Conservation (phyloP, 345 rosid species). For the Eucalyptus regnans region DNA sequence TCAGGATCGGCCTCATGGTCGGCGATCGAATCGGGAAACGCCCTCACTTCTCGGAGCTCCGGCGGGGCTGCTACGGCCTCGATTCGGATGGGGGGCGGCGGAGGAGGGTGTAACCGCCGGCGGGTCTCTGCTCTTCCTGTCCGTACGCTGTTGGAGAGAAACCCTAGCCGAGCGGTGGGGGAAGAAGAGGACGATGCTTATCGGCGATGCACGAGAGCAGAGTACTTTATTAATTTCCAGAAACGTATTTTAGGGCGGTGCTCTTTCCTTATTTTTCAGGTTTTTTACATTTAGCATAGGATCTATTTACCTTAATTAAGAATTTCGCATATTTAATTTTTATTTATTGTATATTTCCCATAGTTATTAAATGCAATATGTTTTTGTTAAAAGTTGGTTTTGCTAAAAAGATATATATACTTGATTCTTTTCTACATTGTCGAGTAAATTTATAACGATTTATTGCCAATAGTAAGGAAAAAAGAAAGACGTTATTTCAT, state of each 20-base stretch:
- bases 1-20: slow-evolving; percentile 83
- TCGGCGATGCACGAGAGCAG: background rate
- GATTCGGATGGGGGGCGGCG: background rate
- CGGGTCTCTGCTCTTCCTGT: background rate
- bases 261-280: background rate
- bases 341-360: background rate
- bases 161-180: background rate
- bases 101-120: background rate
- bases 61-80: too few species aligned
- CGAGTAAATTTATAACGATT: rapidly evolving
- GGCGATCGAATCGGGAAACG: background rate
- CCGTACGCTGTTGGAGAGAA: background rate
- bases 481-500: too few species aligned
- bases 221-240: background rate
- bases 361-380: background rate
- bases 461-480: background rate
- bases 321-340: background rate
- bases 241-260: background rate
- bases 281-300: too few species aligned
- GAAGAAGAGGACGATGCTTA: background rate
- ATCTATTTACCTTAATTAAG: background rate
- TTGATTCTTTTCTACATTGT: background rate
- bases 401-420: too few species aligned
- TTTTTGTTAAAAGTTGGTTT: background rate
- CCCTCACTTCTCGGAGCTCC: background rate